A percentile compares a stretch with the other conserved stretches of the same genome.
Conservation (phyloP, 768 basidiomycete genomes). For the Leccinum obscurum region DNA sequence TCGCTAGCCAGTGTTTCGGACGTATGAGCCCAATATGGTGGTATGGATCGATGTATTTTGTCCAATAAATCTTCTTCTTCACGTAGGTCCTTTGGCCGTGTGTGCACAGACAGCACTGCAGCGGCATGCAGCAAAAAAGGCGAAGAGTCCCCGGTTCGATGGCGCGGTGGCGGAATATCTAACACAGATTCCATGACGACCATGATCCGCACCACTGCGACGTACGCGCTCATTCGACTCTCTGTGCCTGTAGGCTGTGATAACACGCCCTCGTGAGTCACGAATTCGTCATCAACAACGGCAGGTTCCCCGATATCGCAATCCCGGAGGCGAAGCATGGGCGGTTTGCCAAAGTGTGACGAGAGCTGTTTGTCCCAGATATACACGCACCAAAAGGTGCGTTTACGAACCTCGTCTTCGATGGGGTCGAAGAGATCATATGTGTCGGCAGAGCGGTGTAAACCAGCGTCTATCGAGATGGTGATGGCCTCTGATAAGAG, state of each 20-base stretch:
- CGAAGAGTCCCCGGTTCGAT: slow-evolving; percentile 58
- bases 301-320: slow-evolving; percentile 90
- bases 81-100: slow-evolving; percentile 61
- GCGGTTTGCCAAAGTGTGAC: slow-evolving; percentile 87
- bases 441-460: slow-evolving; percentile 84
- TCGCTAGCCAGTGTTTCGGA: slow-evolving; percentile 79
- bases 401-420: slow-evolving; percentile 88
- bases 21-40: slow-evolving; percentile 77
- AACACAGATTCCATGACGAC: slow-evolving; percentile 87
- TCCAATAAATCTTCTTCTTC: slow-evolving; percentile 84
- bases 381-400: slow-evolving; percentile 97
- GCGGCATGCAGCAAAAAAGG: slow-evolving; percentile 80
- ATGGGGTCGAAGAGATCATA: slow-evolving; percentile 88
- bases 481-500: slow-evolving; percentile 86
- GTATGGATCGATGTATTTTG: slow-evolving; percentile 71
- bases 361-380: slow-evolving; percentile 94
- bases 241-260: slow-evolving; percentile 70
- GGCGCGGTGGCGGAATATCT: slow-evolving; percentile 69
- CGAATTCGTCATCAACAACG: slow-evolving; percentile 86
- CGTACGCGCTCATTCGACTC: slow-evolving; percentile 79
- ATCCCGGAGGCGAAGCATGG: slow-evolving; percentile 82
- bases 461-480: slow-evolving; percentile 83
- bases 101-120: slow-evolving; percentile 61
- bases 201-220: slow-evolving; percentile 73
- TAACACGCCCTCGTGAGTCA: slow-evolving; percentile 69